phyloP scores from a whole-genome alignment of 73 alveolate species.

The Blepharisma stoltei region DNA sequence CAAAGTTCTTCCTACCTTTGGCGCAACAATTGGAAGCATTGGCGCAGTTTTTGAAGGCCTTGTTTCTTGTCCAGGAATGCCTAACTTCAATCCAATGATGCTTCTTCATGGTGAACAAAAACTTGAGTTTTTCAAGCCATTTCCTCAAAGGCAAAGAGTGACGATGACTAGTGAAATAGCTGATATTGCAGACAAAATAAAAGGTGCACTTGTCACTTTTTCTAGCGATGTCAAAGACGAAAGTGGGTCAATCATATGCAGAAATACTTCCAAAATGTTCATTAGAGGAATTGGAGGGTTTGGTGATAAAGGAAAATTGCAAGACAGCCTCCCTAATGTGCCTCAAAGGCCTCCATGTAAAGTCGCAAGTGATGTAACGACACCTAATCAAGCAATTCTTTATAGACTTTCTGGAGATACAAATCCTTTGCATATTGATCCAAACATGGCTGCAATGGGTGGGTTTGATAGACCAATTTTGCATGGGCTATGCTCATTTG shows the following conservation, averaged over 20 bases:
- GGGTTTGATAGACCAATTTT: slow-evolving; percentile 82
- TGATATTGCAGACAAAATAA: slow-evolving; percentile 77
- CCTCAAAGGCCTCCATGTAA: slow-evolving; percentile 78
- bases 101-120: slow-evolving; percentile 85
- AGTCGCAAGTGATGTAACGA: slow-evolving; percentile 48
- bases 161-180: slow-evolving; percentile 48
- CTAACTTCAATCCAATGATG: slow-evolving; percentile 89
- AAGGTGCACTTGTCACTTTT: slow-evolving; percentile 63
- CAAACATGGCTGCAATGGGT: slow-evolving; percentile 79
- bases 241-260: background rate
- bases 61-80: slow-evolving; percentile 73
- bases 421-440: slow-evolving; percentile 82
- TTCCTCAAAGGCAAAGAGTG: slow-evolving; percentile 47
- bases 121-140: slow-evolving; percentile 50
- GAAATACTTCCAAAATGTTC: slow-evolving; percentile 38
- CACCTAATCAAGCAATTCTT: slow-evolving; percentile 66
- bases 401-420: slow-evolving; percentile 76
- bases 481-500: slow-evolving; percentile 85
- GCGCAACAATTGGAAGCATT: slow-evolving; percentile 50
- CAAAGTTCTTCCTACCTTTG: slow-evolving; percentile 65
- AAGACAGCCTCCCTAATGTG: slow-evolving; percentile 44
- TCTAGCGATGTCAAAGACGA: slow-evolving; percentile 16
- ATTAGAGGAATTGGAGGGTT: slow-evolving; percentile 86
- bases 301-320: slow-evolving; percentile 61
- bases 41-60: slow-evolving; percentile 55